Base-by-base conservation (phyloP, 2,329 filamentous ascomycete genomes). In the Xylaria sp. region DNA sequence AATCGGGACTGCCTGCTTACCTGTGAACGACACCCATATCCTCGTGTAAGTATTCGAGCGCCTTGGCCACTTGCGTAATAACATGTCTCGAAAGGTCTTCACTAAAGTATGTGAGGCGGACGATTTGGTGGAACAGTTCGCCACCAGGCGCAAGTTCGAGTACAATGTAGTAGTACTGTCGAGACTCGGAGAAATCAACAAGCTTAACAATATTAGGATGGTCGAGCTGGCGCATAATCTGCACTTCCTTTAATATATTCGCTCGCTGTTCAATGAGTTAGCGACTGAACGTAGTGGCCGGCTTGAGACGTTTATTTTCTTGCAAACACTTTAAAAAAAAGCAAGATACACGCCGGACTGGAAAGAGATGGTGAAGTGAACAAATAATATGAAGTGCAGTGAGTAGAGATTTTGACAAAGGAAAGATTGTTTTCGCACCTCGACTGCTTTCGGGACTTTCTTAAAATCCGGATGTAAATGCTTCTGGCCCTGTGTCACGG, bases 61-160 rank as follows among this genome's bases (percentile, higher is more conserved):
- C 95, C 75, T 97, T 90, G n/a, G 96, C 96, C 18, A 99, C 96
- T 79, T 98, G 95, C 3, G 90, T 85, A 75, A 99, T 99, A 76
- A 98, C 95, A 80, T 98, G 96, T 74, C 96, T 88, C 63, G 94
- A 97, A 1, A 99, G 86, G 58, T 98, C 91, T 80, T 99, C 96
- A 83, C 95, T 98, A 80, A 99, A 99, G 81, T 98, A 99, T 15
- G 96, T 99, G 79, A 99, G 89, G 74, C 95, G 92, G 61, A 99
- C 96, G 75, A 99, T 98, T 80, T 98, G 95, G 81, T 99, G 96
- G 86, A 99, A 99, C 12, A 99, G 86, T 83, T 99, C 96, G 78
- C 96, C 96, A 68, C 96, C 96, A 0, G 94, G 94, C 67, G 95
- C 97, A 52, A 98, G 87, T 82, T 99, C 96, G 50, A 99, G 89